Evolutionary conservation across 768 basidiomycete species (phyloP).

Genomic region (Nidula microcarpa): DNA sequence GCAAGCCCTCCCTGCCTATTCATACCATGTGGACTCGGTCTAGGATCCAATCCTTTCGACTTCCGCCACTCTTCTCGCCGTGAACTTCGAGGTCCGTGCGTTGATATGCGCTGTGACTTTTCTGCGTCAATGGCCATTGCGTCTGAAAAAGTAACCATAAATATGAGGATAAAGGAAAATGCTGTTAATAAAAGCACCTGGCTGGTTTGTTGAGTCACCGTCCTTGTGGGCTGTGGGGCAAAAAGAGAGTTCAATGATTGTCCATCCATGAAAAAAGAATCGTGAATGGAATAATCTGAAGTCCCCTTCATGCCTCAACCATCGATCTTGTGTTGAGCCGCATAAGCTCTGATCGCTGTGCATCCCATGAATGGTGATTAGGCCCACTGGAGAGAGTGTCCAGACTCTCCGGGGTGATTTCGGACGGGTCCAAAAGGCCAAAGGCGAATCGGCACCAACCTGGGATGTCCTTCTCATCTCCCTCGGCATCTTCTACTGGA

Average conservation of each 20-base stretch:
- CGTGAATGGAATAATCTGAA: slow-evolving; percentile 28
- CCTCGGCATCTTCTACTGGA: slow-evolving; percentile 23
- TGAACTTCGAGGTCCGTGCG: slow-evolving; percentile 76
- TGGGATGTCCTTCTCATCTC: slow-evolving; percentile 39
- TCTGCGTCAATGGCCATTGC: slow-evolving; percentile 53
- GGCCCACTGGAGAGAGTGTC: slow-evolving; percentile 20
- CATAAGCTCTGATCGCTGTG: slow-evolving; percentile 3
- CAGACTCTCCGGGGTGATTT: slow-evolving; percentile 52
- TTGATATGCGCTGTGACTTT: slow-evolving; percentile 52
- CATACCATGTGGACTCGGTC: slow-evolving; percentile 49
- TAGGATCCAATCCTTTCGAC: slow-evolving; percentile 68
- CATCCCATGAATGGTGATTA: slow-evolving; percentile 2
- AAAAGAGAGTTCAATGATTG: slow-evolving; percentile 34
- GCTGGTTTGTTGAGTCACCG: slow-evolving; percentile 15
- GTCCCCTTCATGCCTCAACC: slow-evolving; percentile 6
- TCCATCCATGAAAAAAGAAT: slow-evolving; percentile 26
- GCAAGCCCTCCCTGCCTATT: slow-evolving; percentile 66
- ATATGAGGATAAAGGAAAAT: slow-evolving; percentile 1
- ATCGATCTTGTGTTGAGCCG: background rate
- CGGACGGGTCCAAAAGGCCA: slow-evolving; percentile 55
- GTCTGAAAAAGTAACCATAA: slow-evolving; percentile 26
- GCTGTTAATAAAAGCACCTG: slow-evolving; percentile 24
- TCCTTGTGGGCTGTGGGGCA: slow-evolving; percentile 29
- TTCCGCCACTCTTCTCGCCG: slow-evolving; percentile 79
- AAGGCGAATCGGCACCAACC: slow-evolving; percentile 69